Conservation (phyloP, 257 asterid genomes). For the Solanum sejunctum region DNA sequence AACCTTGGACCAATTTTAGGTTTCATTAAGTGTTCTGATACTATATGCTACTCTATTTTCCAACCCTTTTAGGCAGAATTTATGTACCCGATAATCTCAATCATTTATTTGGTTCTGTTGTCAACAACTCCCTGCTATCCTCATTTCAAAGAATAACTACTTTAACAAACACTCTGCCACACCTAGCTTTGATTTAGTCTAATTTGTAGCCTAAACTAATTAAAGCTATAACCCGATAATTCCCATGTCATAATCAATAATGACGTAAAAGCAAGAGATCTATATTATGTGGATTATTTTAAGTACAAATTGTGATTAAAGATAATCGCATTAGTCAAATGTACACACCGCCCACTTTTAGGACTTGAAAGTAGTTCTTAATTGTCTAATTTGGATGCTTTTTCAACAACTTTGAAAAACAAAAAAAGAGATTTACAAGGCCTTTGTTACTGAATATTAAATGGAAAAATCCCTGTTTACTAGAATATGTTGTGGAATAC, state of each 20-base stretch:
- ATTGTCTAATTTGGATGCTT: not conserved
- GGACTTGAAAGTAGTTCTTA: not conserved
- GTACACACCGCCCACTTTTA: not conserved
- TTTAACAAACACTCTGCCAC: not conserved
- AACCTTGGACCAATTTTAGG: not conserved
- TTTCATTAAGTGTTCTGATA: not conserved
- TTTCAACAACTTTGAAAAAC: not conserved
- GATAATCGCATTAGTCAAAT: not conserved
- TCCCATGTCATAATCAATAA: not conserved
- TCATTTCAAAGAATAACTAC: not conserved
- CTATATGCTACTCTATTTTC: not conserved
- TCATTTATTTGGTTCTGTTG: not conserved
- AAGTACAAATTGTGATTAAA: not conserved
- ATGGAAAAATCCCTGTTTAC: not conserved
- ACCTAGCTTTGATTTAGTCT: not conserved
- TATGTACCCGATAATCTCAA: not conserved
- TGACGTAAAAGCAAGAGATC: not conserved
- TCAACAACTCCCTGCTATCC: not conserved
- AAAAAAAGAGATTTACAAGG: not conserved
- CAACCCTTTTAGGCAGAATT: not conserved
- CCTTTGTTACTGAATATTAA: not conserved
- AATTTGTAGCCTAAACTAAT: not conserved
- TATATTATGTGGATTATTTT: not conserved
- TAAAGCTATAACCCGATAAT: not conserved
- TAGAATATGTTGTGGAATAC: not conserved